Base-by-base conservation (phyloP, 2,329 filamentous ascomycete species). In the Ophiostoma piceae region DNA sequence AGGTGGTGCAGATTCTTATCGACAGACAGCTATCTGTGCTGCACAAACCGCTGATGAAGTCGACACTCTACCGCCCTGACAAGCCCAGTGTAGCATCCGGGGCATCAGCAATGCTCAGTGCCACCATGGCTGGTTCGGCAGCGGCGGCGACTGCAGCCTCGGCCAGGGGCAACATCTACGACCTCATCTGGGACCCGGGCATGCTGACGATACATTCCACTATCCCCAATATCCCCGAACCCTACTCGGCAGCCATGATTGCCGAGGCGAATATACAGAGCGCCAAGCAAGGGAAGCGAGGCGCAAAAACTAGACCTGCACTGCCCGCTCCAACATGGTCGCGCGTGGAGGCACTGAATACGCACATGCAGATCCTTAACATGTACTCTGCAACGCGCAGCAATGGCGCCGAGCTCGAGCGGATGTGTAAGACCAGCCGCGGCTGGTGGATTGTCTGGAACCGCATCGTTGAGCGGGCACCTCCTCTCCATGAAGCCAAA, bases 371-470 rank as follows among this genome's bases (percentile, higher is more conserved):
- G 74, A 82, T 90, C 12, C 81, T 91, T 37, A 85, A 84, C 74
- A 82, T 86, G 9, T 84, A 86, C 73, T 78, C 79, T 22, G 77
- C 80, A 9, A 85, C 84, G 1, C 79, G 82, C 5, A 77, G 76
- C 1, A 77, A 81, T 47, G 73, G 74, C 19, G 77, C 78, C 3
- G 84, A 86, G 71, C 76, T 85, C 3, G 88, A 90, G 76, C 82
- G 86, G 26, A 90, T 87, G 1, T 86, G 84, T 74, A 89, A 90
- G 80, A 90, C 88, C 3, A 86, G 81, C 65, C 84, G 87, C 43
- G 88, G 87, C 0, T 90, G 88, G 87, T 90, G 88, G 88, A 82
- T 90, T 39, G 87, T 90, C 35, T 90, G 88, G 88, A 87, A 83
- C 66, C 81, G 86, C 32, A 79, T 89, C 29, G 75, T 84, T 6